Base-by-base conservation (phyloP, 108 stramenopile genomes). In the Cyclotella atomus region DNA sequence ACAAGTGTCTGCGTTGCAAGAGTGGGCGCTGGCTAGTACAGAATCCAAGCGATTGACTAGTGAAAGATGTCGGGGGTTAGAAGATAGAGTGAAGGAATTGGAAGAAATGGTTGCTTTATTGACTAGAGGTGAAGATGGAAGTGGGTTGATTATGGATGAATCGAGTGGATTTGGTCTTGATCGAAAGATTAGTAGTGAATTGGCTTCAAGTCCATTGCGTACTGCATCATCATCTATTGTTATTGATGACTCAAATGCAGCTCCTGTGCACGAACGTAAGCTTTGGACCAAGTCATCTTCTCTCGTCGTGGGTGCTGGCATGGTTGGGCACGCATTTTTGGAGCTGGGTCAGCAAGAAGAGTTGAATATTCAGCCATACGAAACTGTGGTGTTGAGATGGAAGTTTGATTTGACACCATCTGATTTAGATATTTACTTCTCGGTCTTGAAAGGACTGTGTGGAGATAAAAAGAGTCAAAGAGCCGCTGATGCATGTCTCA, bases 11-110 rank as follows among this genome's bases (percentile, higher is more conserved):
- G 94, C 94, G 20, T 64, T 95, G 65, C 87, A 92, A 46, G 94
- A 95, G 76, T 95, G 91, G 94, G 94, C 94, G 0, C 49, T 92
- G 67, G 94, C 94, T 3, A 84, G 88, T 69, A 80, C 90, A 10
- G 91, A 92, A 76, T 83, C 90, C 17, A 95, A 95, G 56, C 64
- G 79, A 55, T 75, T 91, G 29, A 81, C 80, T 32, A 61, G 68
- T 27, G 94, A 92, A 64, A 81, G 89, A 29, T 88, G 85, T 56
- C 75, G 61, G 10, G 81, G 86, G 14, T 76, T 95, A 52, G 94
- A 95, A 54, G 76, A 64, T 0, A 84, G 91, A 60, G 60, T 92
- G 38, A 70, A 66, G 30, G 76, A 84, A 41, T 69, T 85, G 25
- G 76, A 85, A 38, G 78, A 80, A 1, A 29, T 57, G 56, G 56